Percentiles rank a stretch among this genome's conserved stretches.
phyloP scores from a whole-genome alignment of 805 yeast species.

The Brettanomyces naardenensis region DNA sequence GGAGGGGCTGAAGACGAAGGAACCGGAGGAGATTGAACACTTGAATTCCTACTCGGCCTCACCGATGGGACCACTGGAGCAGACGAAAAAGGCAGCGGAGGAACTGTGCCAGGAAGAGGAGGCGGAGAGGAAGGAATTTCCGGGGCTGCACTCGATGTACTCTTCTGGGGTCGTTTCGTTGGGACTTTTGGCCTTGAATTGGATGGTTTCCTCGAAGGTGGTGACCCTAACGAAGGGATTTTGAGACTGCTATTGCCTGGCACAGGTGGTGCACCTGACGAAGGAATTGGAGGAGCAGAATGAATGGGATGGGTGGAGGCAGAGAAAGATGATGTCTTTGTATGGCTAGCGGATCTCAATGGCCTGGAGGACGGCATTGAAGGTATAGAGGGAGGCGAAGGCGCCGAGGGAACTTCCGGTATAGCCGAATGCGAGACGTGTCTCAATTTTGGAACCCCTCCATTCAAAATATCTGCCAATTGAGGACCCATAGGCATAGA shows the following conservation, averaged over 20 bases:
- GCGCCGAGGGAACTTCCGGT: slow-evolving; percentile 9
- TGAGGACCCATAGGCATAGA: slow-evolving; percentile 34
- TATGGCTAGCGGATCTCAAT: neutral
- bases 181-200: no score
- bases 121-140: slow-evolving; percentile 23
- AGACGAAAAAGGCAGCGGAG: neutral
- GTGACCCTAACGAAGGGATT: no score
- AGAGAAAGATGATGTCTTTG: neutral
- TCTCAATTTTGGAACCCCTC: slow-evolving; percentile 70
- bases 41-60: neutral
- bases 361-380: slow-evolving; percentile 8
- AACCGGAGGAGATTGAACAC: neutral
- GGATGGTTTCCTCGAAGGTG: no score
- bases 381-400: slow-evolving; percentile 17
- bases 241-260: no score
- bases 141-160: no score
- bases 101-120: slow-evolving; percentile 7
- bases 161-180: no score
- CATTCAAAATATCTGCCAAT: slow-evolving; percentile 66
- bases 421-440: slow-evolving; percentile 25
- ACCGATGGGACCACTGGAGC: neutral
- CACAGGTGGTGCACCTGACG: no score
- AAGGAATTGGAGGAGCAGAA: slow-evolving; percentile 10
- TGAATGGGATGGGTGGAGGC: slow-evolving; percentile 15
- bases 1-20: slow-evolving; percentile 2